phyloP scores from a whole-genome alignment of 257 asterid species.

The Lavandula angustifolia region DNA sequence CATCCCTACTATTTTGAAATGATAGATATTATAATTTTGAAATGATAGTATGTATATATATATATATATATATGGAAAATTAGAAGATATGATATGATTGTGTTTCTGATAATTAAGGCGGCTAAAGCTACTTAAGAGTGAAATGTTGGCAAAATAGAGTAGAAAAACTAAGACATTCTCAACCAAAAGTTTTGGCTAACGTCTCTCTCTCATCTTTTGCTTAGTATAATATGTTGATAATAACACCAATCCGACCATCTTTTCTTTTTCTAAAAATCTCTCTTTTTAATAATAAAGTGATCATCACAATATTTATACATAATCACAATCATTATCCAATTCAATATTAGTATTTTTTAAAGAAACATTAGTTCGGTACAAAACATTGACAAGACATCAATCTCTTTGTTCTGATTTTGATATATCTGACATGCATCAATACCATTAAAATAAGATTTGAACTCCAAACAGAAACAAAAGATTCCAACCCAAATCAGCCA shows the following conservation, averaged over 20 bases:
- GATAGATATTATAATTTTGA: too few relatives aligned
- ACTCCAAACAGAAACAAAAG: not conserved
- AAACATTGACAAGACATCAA: too few relatives aligned
- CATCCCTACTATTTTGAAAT: too few relatives aligned
- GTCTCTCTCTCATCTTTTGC: constrained; percentile 36
- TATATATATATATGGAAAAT: too few relatives aligned
- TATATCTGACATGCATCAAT: too few relatives aligned
- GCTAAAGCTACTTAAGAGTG: constrained; percentile 26
- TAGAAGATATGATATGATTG: not conserved
- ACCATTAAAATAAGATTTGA: not conserved
- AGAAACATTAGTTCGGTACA: too few relatives aligned
- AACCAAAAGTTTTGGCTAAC: constrained; percentile 25
- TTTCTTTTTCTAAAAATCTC: not conserved
- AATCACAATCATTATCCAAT: too few relatives aligned
- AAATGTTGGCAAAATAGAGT: constrained; percentile 22
- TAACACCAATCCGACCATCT: constrained; percentile 14
- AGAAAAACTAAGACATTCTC: not conserved
- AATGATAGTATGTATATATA: too few relatives aligned
- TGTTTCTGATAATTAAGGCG: constrained; percentile 13
- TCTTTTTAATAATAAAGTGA: too few relatives aligned
- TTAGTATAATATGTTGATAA: constrained; percentile 28
- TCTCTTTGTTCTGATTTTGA: too few relatives aligned
- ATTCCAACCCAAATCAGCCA: constrained; percentile 13
- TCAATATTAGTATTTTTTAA: too few relatives aligned
- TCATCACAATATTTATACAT: too few relatives aligned